Evolutionary conservation across 2,329 filamentous ascomycete species (phyloP).

Genomic region (Colletotrichum somersetense): DNA sequence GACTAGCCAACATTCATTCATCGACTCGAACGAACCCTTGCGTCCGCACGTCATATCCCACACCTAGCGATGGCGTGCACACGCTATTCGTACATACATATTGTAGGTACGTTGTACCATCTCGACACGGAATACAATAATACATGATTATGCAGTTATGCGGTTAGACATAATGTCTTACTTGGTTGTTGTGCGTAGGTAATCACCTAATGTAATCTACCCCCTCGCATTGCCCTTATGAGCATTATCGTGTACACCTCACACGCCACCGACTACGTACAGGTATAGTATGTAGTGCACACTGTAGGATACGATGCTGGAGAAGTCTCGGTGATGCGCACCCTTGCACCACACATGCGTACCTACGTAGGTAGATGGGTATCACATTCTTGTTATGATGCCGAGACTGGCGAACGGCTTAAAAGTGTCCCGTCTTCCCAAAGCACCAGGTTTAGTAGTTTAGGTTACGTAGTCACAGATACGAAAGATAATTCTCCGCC

Average conservation of each 20-base stretch:
- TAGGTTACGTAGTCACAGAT: not conserved
- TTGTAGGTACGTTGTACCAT: not conserved
- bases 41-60: conserved; percentile 26
- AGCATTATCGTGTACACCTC: not conserved
- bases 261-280: not conserved
- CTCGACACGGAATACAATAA: not conserved
- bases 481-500: not conserved
- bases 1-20: not conserved
- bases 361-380: not conserved
- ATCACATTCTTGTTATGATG: not conserved
- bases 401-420: conserved; percentile 3
- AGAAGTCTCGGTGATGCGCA: not conserved
- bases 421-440: not conserved
- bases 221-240: not conserved
- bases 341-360: not conserved
- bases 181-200: not conserved
- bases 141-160: not conserved
- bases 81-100: not conserved
- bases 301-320: not conserved
- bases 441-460: not conserved
- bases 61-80: not conserved
- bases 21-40: not conserved
- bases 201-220: too few relatives aligned
- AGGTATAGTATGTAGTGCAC: too few relatives aligned
- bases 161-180: not conserved